Conservation (phyloP, 1,284 basidiomycete species). For the Coniferiporia sulphurascens region DNA sequence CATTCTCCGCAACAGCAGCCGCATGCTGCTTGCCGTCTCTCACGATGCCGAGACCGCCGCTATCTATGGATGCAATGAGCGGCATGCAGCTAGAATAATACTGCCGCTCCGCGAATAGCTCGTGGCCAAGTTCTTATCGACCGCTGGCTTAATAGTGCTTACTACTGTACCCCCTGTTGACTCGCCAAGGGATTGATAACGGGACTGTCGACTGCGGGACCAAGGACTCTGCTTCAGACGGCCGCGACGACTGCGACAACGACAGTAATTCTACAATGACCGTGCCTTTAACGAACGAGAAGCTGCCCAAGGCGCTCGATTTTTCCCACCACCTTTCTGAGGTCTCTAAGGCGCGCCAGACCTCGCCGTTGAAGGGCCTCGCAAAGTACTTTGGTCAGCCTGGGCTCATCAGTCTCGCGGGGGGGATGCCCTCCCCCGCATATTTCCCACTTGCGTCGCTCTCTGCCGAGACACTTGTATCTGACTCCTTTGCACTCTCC, state of each 20-base stretch:
- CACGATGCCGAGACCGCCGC: neutral
- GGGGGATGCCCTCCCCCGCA: conserved; percentile 55
- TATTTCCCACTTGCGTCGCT: conserved; percentile 63
- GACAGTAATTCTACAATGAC: neutral
- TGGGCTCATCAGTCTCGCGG: conserved; percentile 51
- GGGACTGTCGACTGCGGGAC: too few species aligned
- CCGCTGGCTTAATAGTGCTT: neutral
- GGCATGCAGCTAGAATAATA: neutral
- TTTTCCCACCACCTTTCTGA: conserved; percentile 56
- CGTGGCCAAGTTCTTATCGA: too few species aligned
- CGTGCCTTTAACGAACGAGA: neutral
- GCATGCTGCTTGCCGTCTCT: neutral
- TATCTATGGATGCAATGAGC: neutral
- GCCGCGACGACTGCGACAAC: neutral
- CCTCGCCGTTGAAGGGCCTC: conserved; percentile 62
- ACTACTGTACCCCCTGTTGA: neutral
- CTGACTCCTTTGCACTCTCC: conserved; percentile 33
- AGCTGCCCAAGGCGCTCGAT: conserved; percentile 44
- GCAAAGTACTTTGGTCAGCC: conserved; percentile 49
- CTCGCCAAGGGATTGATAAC: too few species aligned
- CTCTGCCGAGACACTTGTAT: conserved; percentile 39
- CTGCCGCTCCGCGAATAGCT: neutral
- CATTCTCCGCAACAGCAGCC: neutral
- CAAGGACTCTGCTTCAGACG: too few species aligned
- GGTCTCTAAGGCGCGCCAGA: conserved; percentile 45